Base-by-base conservation (phyloP, 164 flowering plant genomes). In the Sedum album region DNA sequence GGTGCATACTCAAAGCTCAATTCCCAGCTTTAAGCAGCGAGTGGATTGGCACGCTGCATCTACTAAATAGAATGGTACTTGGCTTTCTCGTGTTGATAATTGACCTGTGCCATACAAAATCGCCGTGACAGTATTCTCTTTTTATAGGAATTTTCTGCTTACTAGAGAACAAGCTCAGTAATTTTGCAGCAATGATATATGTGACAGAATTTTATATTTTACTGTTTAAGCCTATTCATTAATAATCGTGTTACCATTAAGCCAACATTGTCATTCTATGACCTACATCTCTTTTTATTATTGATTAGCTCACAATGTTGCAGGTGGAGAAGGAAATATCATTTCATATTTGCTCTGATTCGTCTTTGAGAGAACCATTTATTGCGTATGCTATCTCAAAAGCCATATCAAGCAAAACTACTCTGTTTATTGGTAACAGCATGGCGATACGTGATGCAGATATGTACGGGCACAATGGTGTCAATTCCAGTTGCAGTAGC, bases 351-450 rank as follows among this genome's bases (percentile, higher is more conserved):
- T 39, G 42, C 68, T 72, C 84, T 5, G 82, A 90, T 60, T 20
- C 69, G 68, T 82, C 88, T 13, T 70, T 94, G 69, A 87, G 93
- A 31, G 97, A 94, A 80, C 99, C 99, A 69, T 76, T 83, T 74
- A 89, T 90, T 76, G 89, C 90, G 28, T 82, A 76, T 70, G 75
- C 74, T 31, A 67, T 85, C 67, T 83, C 87, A 11, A 80, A 85
- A 71, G 74, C 80, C n/a, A 77, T 91, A 73, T 70, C 82, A 66
- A 30, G 74, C 64, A 82, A 81, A 55, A 79, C 83, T 79, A 92
- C 93, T 73, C 70, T 94, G 66, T 94, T 94, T 78, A 17, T 88
- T 68, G 97, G 99, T 46, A 94, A 94, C 75, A 94, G 99, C 80
- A 88, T 91, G 99, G 81, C 79, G 41, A 82, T 94, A 73, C 89